Conservation (phyloP, 2,329 filamentous ascomycete genomes). For the Metarhizium robertsii region DNA sequence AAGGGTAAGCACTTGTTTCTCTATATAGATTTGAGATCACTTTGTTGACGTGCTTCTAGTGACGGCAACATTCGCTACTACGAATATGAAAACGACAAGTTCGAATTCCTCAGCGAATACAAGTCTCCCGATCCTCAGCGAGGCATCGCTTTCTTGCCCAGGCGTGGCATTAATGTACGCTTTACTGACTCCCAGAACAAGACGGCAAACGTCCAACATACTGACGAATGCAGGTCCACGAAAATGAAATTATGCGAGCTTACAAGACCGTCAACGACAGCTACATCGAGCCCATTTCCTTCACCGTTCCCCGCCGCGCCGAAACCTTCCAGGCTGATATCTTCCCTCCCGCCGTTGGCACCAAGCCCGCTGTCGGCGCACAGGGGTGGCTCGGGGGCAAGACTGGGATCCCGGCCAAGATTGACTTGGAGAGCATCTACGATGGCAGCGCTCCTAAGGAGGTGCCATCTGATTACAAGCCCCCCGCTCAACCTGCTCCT, state of each 20-base stretch:
- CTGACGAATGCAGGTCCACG: constrained; percentile 55
- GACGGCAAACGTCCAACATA: not conserved
- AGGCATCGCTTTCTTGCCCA: constrained; percentile 87
- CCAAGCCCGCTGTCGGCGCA: constrained; percentile 70
- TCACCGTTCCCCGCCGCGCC: constrained; percentile 87
- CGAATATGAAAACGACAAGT: constrained; percentile 97
- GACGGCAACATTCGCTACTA: constrained; percentile 99
- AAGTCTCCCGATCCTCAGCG: constrained; percentile 94
- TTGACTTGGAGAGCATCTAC: constrained; percentile 87
- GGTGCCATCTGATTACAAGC: constrained; percentile 60
- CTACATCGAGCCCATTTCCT: constrained; percentile 95
- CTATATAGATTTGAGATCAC: not conserved
- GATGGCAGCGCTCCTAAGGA: constrained; percentile 75
- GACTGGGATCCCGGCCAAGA: constrained; percentile 76
- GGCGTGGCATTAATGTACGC: constrained; percentile 81
- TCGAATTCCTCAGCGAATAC: constrained; percentile 94
- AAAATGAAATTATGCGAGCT: constrained; percentile 90
- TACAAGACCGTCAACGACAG: constrained; percentile 95
- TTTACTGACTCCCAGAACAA: not conserved
- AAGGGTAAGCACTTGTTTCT: constrained; percentile 58
- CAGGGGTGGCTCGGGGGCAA: constrained; percentile 83
- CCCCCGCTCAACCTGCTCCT: constrained; percentile 36
- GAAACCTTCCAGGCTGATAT: constrained; percentile 97
- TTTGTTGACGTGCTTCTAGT: constrained; percentile 34
- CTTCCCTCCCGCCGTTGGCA: constrained; percentile 75